Evolutionary conservation across 768 basidiomycete species (phyloP), one percentile per base, ranked within the genome.

Genomic region (Suillus luteus): DNA sequence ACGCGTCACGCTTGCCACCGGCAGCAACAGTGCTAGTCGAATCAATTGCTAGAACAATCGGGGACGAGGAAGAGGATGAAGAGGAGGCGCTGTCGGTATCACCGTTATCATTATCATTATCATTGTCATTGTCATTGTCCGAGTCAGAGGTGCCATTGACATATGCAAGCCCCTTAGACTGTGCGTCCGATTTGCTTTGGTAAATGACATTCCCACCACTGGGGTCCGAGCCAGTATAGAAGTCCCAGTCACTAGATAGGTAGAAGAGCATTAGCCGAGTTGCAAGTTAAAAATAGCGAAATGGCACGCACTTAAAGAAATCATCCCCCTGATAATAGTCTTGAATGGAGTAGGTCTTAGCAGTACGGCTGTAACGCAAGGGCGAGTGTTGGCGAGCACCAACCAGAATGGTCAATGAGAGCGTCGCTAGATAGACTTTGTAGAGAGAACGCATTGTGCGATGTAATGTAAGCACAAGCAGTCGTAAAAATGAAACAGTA

Each of bases 191-290:
- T 68, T 77, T 72, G 40, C 68, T 75, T 64, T 85, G 77, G 72
- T 86, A 93, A 62, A 84, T 80, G 58, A 93, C 92, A 31, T 76
- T 76, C 17, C 92, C 92, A 65, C 85, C 76, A 0, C 91, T 93
- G 3, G 92, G 92, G 73, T 93, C 92, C 12, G 74, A 17, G 4
- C 67, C 75, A 14, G 80, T 80, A 76, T 85, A 91, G 77, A 90
- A 93, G 41, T 86, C 76, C 87, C 88, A 92, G 54, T 84, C 69
- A 55, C 90, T 91, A 68, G 27, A 68, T 24, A 61, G 62, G 17
- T 33, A 15, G 27, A 52, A 52, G 27, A 52, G 9, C 38, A 61
- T 64, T 44, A 59, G 40, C 41, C 9, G 17, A 49, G 33, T 17
- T 27, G 15, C 11, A 64, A 19, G 35, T 24, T 27, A n/a, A 40